A percentile compares a stretch with the other conserved stretches of the same genome.
Conservation (phyloP, 2,329 filamentous ascomycete species). For the Penicillium palitans region DNA sequence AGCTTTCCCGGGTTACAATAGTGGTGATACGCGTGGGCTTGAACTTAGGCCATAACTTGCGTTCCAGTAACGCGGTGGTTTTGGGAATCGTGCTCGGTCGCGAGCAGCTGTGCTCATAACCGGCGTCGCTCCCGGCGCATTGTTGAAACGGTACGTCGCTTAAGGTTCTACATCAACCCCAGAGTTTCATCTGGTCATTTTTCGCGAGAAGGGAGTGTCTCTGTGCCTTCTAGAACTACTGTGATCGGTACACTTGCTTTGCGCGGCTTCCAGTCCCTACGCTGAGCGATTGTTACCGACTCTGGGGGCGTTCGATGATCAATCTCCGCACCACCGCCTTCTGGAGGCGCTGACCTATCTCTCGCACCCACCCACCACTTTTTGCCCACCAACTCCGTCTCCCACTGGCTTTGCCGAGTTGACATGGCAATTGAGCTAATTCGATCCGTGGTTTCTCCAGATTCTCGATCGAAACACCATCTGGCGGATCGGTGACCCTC, state of each 20-base stretch:
- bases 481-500: conserved; percentile 22
- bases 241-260: conserved; percentile 14
- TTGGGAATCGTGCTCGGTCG: conserved; percentile 35
- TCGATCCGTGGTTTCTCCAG: conserved; percentile 23
- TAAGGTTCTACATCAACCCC: conserved; percentile 17
- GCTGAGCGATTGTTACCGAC: conserved; percentile 26
- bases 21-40: conserved; percentile 17
- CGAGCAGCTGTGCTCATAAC: conserved; percentile 36
- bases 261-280: conserved; percentile 25
- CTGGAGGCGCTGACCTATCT: conserved; percentile 28
- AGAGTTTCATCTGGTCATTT: conserved; percentile 4
- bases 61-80: conserved; percentile 27
- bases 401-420: conserved; percentile 10
- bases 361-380: conserved; percentile 23
- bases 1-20: conserved; percentile 13
- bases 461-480: conserved; percentile 13
- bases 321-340: conserved; percentile 44
- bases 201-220: neutral
- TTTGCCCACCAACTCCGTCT: conserved; percentile 16
- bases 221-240: neutral
- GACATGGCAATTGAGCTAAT: conserved; percentile 32
- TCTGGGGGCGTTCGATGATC: conserved; percentile 36
- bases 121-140: conserved; percentile 38
- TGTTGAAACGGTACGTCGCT: conserved; percentile 40
- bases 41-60: neutral